Evolutionary conservation across 2,329 filamentous ascomycete species (phyloP).

Genomic region (Apiospora rasikravindrae): DNA sequence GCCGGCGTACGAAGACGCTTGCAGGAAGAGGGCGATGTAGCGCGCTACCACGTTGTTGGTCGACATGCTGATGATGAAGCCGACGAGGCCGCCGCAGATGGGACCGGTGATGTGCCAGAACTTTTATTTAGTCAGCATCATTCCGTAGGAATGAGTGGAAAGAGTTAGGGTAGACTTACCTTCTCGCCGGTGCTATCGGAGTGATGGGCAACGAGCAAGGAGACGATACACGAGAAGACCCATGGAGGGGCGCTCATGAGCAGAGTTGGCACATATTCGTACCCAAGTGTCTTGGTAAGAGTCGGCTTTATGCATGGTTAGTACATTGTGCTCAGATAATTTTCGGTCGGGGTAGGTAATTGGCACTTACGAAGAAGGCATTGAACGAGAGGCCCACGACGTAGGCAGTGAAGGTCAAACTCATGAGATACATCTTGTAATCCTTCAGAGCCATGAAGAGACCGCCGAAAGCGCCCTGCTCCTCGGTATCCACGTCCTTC

Average conservation of each 20-base stretch:
- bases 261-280: constrained; percentile 56
- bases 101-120: constrained; percentile 64
- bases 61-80: constrained; percentile 65
- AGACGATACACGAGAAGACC: constrained; percentile 63
- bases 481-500: constrained; percentile 55
- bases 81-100: constrained; percentile 57
- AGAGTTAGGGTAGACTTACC: constrained; percentile 34
- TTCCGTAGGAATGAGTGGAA: no score
- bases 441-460: constrained; percentile 65
- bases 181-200: constrained; percentile 61
- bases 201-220: constrained; percentile 59
- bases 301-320: constrained; percentile 44
- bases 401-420: constrained; percentile 65
- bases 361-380: constrained; percentile 56
- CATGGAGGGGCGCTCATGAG: constrained; percentile 64
- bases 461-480: constrained; percentile 58
- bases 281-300: constrained; percentile 59
- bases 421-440: constrained; percentile 67
- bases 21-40: constrained; percentile 65
- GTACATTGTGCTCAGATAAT: constrained; percentile 17
- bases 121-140: constrained; percentile 33
- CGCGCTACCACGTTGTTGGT: constrained; percentile 61
- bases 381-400: constrained; percentile 64
- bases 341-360: background rate
- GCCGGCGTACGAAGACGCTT: constrained; percentile 62